Conservation (phyloP, 345 rosid species). For the Gynandropsis gynandra region DNA sequence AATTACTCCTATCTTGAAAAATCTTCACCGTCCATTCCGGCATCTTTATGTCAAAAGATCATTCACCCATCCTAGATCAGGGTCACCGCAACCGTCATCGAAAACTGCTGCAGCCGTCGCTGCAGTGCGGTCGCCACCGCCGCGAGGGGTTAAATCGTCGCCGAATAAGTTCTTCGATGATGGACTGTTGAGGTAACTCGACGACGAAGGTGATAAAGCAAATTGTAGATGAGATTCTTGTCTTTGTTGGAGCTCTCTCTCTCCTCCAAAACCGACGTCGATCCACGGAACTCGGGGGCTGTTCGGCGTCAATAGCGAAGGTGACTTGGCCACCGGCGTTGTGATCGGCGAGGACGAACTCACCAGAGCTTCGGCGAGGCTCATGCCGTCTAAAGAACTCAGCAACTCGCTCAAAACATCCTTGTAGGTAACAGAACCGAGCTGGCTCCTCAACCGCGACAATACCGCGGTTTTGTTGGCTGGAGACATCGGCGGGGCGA, state of each 20-base stretch:
- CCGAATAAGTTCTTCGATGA: constrained; percentile 11
- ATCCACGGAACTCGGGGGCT: constrained; percentile 22
- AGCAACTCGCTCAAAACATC: constrained; percentile 53
- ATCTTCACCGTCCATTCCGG: not conserved
- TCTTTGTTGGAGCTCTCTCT: constrained; percentile 12
- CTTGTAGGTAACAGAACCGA: constrained; percentile 33
- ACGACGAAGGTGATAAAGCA: constrained; percentile 24
- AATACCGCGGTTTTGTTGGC: constrained; percentile 28
- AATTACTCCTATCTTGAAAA: not conserved
- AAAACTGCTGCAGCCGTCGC: not conserved
- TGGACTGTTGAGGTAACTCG: constrained; percentile 19
- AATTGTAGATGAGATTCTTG: constrained; percentile 25
- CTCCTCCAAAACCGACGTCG: too few species aligned
- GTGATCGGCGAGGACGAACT: constrained; percentile 20
- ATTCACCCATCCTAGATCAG: constrained; percentile 94
- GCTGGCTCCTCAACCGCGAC: constrained; percentile 31
- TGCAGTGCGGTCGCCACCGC: constrained; percentile 12
- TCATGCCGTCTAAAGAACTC: constrained; percentile 40
- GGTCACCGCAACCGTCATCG: constrained; percentile 36
- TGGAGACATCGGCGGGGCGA: constrained; percentile 77
- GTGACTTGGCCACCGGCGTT: constrained; percentile 18
- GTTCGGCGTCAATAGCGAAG: constrained; percentile 22
- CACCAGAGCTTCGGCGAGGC: constrained; percentile 23
- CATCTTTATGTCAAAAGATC: constrained; percentile 77
- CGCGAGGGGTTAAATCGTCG: constrained; percentile 18